phyloP scores from a whole-genome alignment of 176 grass and related monocot species.

The Oryza nivara region DNA sequence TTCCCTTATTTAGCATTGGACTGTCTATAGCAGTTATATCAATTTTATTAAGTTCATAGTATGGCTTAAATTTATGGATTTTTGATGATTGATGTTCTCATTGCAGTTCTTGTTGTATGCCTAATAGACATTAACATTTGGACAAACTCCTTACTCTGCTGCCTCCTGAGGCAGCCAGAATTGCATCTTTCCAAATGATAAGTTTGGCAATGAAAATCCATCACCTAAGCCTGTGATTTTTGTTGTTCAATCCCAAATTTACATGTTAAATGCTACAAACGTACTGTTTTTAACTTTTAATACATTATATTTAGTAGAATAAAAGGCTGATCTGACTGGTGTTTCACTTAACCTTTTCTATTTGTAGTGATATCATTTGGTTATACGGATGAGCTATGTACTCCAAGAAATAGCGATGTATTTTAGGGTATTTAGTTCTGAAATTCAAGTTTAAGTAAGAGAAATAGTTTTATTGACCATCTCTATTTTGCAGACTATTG shows the following conservation, averaged over 20 bases:
- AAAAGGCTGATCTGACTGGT: neutral
- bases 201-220: conserved; percentile 7
- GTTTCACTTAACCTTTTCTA: conserved; percentile 29
- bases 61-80: too few species aligned
- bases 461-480: neutral
- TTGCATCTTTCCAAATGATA: neutral
- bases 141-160: neutral
- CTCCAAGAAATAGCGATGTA: neutral
- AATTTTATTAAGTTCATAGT: too few species aligned
- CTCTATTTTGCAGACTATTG: conserved; percentile 65
- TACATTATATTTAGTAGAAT: neutral
- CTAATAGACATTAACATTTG: neutral
- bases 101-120: neutral
- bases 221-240: neutral
- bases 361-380: neutral
- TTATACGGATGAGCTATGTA: neutral
- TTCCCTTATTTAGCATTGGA: too few species aligned
- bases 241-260: conserved; percentile 7
- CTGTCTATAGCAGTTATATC: too few species aligned
- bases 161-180: neutral
- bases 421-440: neutral
- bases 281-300: neutral
- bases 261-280: neutral
- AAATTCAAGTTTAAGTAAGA: conserved; percentile 4
- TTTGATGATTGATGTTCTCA: neutral